A percentile compares a stretch with the other conserved stretches of the same genome.
These are phyloP conservation scores for Solanum hybrid DNA, from an alignment of 305 asterid species.

Conservation along the genomic window DNA sequence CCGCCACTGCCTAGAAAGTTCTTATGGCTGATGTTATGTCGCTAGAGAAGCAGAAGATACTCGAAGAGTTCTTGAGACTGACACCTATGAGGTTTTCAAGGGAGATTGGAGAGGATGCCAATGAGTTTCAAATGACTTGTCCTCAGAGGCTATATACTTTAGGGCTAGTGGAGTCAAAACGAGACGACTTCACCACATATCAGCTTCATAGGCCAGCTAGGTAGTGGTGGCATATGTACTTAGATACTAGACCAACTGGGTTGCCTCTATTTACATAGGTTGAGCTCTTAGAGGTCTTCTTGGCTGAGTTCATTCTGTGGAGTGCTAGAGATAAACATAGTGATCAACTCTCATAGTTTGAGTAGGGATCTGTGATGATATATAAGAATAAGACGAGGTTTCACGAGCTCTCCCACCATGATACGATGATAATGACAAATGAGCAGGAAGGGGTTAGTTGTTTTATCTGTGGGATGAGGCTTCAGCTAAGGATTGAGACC, in stretches of 20 bases:
- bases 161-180: not conserved
- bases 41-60: not conserved
- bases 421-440: not conserved
- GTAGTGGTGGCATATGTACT: not conserved
- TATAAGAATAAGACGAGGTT: not conserved
- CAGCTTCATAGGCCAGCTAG: not conserved
- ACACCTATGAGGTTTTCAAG: not conserved
- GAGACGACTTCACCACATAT: no score
- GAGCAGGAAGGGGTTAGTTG: not conserved
- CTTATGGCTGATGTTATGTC: not conserved
- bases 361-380: not conserved
- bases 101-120: not conserved
- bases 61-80: not conserved
- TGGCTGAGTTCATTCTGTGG: not conserved
- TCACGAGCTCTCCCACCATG: not conserved
- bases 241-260: not conserved
- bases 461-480: not conserved
- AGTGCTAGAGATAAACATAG: not conserved
- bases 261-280: not conserved
- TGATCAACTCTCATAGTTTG: not conserved
- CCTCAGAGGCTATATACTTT: not conserved
- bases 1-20: not conserved
- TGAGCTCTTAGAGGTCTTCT: not conserved
- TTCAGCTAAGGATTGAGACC: not conserved
- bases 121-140: no score